Evolutionary conservation across 805 yeast genomes (phyloP).

Genomic region (Pichia eremophila): DNA sequence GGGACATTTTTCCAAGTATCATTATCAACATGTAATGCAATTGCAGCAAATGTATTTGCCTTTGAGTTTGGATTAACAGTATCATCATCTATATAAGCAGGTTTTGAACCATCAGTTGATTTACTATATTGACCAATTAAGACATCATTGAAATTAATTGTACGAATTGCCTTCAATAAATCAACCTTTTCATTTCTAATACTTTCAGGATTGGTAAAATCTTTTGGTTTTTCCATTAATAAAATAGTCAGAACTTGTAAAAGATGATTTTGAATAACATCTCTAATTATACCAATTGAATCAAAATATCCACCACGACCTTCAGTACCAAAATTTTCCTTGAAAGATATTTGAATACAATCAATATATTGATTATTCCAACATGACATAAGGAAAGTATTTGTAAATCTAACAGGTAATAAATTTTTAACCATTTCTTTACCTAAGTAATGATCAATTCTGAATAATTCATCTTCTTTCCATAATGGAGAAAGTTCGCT

Average conservation of each 20-base stretch:
- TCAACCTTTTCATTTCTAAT: slow-evolving; percentile 95
- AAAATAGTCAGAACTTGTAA: slow-evolving; percentile 84
- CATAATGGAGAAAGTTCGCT: slow-evolving; percentile 72
- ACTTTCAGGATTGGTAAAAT: slow-evolving; percentile 80
- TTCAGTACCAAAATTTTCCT: slow-evolving; percentile 98
- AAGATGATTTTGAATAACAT: slow-evolving; percentile 96
- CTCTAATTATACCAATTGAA: slow-evolving; percentile 89
- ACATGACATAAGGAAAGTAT: slow-evolving; percentile 74
- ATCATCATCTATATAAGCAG: slow-evolving; percentile 85
- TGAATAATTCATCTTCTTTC: slow-evolving; percentile 82
- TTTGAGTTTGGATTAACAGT: slow-evolving; percentile 76
- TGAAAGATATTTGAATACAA: slow-evolving; percentile 82
- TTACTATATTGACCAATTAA: slow-evolving; percentile 81
- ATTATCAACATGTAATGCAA: slow-evolving; percentile 68
- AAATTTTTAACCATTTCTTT: slow-evolving; percentile 97
- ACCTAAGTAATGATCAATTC: slow-evolving; percentile 96
- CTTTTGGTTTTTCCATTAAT: slow-evolving; percentile 92
- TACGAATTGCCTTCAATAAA: slow-evolving; percentile 72
- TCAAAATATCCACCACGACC: slow-evolving; percentile 99
- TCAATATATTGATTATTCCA: slow-evolving; percentile 80
- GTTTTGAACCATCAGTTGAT: slow-evolving; percentile 82
- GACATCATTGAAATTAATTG: slow-evolving; percentile 55
- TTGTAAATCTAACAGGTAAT: slow-evolving; percentile 82
- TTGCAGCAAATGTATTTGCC: slow-evolving; percentile 88
- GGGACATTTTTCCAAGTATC: slow-evolving; percentile 99